Percentiles rank a stretch among this genome's conserved stretches.
phyloP scores from a whole-genome alignment of 179 eudicot species.

The Pouteria campechiana region DNA sequence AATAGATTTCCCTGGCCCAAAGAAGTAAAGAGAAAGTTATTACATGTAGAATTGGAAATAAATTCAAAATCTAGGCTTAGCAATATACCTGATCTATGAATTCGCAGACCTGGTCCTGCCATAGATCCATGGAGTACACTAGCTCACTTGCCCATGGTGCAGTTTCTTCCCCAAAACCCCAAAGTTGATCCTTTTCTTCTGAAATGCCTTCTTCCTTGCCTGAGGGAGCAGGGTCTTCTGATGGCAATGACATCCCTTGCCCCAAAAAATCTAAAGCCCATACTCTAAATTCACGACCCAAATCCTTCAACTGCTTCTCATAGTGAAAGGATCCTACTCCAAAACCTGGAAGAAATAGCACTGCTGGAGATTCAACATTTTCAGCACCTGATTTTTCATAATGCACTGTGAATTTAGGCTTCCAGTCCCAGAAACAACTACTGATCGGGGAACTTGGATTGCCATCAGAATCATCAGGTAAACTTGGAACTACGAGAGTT shows the following conservation, averaged over 20 bases:
- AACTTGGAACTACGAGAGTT: slow-evolving; percentile 53
- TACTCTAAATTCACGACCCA: slow-evolving; percentile 78
- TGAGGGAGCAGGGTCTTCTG: slow-evolving; percentile 72
- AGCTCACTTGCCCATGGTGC: slow-evolving; percentile 89
- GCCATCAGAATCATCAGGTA: slow-evolving; percentile 58
- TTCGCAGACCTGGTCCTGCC: slow-evolving; percentile 79
- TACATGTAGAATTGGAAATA: no score
- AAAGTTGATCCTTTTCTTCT: slow-evolving; percentile 15
- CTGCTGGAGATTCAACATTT: slow-evolving; percentile 55
- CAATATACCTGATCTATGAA: slow-evolving; percentile 92
- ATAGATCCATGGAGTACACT: slow-evolving; percentile 84
- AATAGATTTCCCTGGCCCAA: no score
- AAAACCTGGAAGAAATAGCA: slow-evolving; percentile 91
- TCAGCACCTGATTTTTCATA: slow-evolving; percentile 66
- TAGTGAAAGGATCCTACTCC: slow-evolving; percentile 98
- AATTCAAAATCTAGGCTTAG: no score
- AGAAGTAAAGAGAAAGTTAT: no score
- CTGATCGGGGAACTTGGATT: slow-evolving; percentile 42
- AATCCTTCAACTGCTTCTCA: slow-evolving; percentile 81
- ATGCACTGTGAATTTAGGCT: slow-evolving; percentile 70
- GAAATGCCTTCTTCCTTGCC: slow-evolving; percentile 10
- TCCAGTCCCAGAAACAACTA: slow-evolving; percentile 80
- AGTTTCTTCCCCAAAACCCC: slow-evolving; percentile 87
- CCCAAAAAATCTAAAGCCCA: slow-evolving; percentile 96
- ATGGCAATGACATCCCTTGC: slow-evolving; percentile 87